Evolutionary conservation across 441 rosid species (phyloP), one percentile per base, ranked within the genome.

Genomic region (Raphanus hybrid): DNA sequence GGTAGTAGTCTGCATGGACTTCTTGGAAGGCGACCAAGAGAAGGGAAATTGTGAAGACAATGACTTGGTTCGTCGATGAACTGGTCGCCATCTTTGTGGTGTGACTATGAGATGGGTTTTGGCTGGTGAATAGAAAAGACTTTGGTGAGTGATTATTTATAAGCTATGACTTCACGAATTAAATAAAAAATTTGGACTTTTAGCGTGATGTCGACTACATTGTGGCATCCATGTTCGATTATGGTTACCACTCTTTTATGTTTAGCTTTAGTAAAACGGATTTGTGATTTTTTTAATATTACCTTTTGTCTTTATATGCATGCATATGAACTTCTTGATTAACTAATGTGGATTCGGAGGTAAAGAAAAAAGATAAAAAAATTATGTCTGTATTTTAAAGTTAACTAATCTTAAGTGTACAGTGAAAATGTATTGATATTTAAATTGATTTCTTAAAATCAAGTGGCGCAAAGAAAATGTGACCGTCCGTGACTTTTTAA

Each of bases 221-320:
- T 84, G 90, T 91, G 98, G 94, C 89, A 62, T 70, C 86, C 98
- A 93, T 86, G 97, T 90, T 93, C 97, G 93, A 86, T 89, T 66
- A 86, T 91, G 95, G 88, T 83, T 88, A 80, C 84, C 89, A 84
- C 85, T 71, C 76, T 85, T 78, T 63, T 85, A 12, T 60, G 69
- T 75, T 64, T 69, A 0, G 10, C 45, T 39, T 70, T 55, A 11
- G 64, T 69, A 7, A 78, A 64, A 10, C 0, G 67, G 52, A 39
- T 63, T 69, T 8, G 34, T 63, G 67, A 57, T 2, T 1, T 16
- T 67, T 58, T 1, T 14, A 48, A 39, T n/a, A 48, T 5, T 35
- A 43, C 37, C 6, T n/a, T 34, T 41, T 32, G 52, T 14, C 27
- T 34, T 64, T 16, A 2, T 14, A 4, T 35, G 35, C 15, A 52